Evolutionary conservation across 345 rosid genomes (phyloP), one percentile per base, ranked within the genome.

Genomic region (Hibiscus syriacus): DNA sequence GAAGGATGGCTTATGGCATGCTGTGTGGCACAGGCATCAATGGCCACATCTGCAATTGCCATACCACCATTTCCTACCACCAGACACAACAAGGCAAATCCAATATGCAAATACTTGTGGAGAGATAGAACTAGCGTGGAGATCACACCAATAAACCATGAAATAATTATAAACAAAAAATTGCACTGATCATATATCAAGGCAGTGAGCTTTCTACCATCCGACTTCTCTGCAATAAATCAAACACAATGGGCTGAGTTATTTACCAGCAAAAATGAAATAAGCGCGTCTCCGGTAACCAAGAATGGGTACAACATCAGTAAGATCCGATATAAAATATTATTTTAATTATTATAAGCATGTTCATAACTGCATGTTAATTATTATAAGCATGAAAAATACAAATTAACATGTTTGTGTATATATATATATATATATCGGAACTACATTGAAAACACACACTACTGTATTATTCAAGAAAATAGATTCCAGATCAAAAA

Each of bases 11-110:
- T 82, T 54, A 83, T 82, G 36, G 86, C 82, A 74, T 80, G 80
- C 53, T 89, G 84, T 9, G 92, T 78, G 17, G 85, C 88, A 72
- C 90, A 86, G 17, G 92, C 92, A 81, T 89, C 92, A n/a, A 89
- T 82, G 3, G 91, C 79, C 58, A 89, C 95, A 76, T 86, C 92
- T 32, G 87, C 89, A 48, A 86, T 79, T 49, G 91, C 88, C 46
- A 80, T 77, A 17, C 86, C 82, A 63, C 86, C 86, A 80, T 84
- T 83, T 77, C 65, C 87, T 22, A 80, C 79, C 48, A 75, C 77
- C 66, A 89, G 79, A 43, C 72, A 77, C 4, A 80, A 69, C 74
- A 89, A 55, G 46, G 88, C 88, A 27, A 80, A 68, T 14, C 65
- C 81, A 69, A 89, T 84, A 69, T 73, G 77, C 75, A 83, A 73